phyloP scores from a whole-genome alignment of 2,329 filamentous ascomycete genomes.

The Trichoderma asperellum region DNA sequence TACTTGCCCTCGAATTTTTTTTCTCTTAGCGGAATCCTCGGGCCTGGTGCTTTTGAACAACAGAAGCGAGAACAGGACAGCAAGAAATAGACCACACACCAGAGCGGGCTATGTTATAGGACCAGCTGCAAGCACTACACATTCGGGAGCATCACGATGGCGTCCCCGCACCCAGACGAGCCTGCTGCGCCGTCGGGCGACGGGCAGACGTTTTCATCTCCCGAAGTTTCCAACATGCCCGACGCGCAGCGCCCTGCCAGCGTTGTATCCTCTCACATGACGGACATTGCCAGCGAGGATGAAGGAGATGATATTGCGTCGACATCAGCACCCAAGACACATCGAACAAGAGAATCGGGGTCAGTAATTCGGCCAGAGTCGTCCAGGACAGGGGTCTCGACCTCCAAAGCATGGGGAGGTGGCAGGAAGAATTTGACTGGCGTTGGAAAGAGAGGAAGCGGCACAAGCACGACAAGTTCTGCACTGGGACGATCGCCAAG shows the following conservation, averaged over 20 bases:
- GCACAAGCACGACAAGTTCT: slow-evolving; percentile 51
- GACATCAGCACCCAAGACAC: slow-evolving; percentile 19
- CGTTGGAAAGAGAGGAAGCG: slow-evolving; percentile 51
- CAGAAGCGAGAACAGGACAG: not conserved
- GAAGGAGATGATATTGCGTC: slow-evolving; percentile 48
- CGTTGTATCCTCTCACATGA: slow-evolving; percentile 74
- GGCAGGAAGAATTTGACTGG: slow-evolving; percentile 55
- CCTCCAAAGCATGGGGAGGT: slow-evolving; percentile 52
- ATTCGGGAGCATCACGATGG: slow-evolving; percentile 40
- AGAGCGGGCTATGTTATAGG: slow-evolving; percentile 32
- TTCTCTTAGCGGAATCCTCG: slow-evolving; percentile 1
- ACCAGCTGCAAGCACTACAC: slow-evolving; percentile 19
- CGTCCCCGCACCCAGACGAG: slow-evolving; percentile 43
- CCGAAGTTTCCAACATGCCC: slow-evolving; percentile 47
- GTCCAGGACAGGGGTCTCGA: slow-evolving; percentile 52
- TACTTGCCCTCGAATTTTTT: not conserved
- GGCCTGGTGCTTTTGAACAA: not conserved
- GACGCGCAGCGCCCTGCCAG: slow-evolving; percentile 59
- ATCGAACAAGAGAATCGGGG: slow-evolving; percentile 44
- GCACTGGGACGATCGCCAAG: slow-evolving; percentile 59
- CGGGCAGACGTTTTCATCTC: slow-evolving; percentile 43
- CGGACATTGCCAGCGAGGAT: slow-evolving; percentile 64
- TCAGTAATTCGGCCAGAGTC: slow-evolving; percentile 58
- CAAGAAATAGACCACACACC: not conserved
- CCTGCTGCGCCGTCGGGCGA: slow-evolving; percentile 45